A percentile compares a stretch with the other conserved stretches of the same genome.
Conservation (phyloP, 2,329 filamentous ascomycete species). For the Cladophialophora chaetospira region DNA sequence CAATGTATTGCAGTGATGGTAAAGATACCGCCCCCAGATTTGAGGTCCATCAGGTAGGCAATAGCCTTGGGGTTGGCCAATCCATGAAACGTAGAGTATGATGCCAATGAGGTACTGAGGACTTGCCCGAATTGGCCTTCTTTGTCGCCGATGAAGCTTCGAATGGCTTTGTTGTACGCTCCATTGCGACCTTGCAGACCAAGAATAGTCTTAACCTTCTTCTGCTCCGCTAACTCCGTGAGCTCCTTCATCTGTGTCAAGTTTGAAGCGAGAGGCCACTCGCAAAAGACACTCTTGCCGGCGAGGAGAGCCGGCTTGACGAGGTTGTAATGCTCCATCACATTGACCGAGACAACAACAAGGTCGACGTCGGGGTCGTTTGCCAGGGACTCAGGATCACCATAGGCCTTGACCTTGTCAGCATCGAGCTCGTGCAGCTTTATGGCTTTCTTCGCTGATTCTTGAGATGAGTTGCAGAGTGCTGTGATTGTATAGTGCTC, state of each 20-base stretch:
- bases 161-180: conserved; percentile 41
- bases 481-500: conserved; percentile 12
- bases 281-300: conserved; percentile 57
- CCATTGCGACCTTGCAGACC: conserved; percentile 53
- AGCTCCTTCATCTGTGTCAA: conserved; percentile 46
- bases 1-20: conserved; percentile 9
- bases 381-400: conserved; percentile 42
- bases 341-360: conserved; percentile 56
- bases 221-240: conserved; percentile 36
- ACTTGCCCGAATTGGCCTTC: conserved; percentile 51
- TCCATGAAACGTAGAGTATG: neutral
- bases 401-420: conserved; percentile 50
- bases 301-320: conserved; percentile 51
- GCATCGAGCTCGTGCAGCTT: conserved; percentile 43
- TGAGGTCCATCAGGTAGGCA: conserved; percentile 6
- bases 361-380: conserved; percentile 55
- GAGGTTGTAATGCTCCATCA: conserved; percentile 53
- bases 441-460: conserved; percentile 48
- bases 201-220: conserved; percentile 46
- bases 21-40: conserved; percentile 4
- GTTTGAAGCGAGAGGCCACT: conserved; percentile 60
- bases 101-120: conserved; percentile 48
- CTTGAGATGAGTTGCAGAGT: conserved; percentile 47
- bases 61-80: neutral
- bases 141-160: conserved; percentile 48